Conservation (phyloP, 2,329 filamentous ascomycete species). For the Dothistroma pini region DNA sequence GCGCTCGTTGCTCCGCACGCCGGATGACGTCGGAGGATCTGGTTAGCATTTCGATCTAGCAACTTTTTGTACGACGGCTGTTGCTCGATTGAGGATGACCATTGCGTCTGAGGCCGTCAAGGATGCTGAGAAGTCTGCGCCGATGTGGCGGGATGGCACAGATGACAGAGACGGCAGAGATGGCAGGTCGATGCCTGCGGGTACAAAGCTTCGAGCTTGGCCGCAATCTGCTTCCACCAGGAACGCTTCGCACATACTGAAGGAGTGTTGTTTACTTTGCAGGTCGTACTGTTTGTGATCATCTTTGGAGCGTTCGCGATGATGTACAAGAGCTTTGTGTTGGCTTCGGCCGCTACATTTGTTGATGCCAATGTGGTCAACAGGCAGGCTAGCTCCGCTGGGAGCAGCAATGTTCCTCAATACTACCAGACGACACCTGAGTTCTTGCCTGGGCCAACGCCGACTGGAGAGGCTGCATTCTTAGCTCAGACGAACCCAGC, state of each 20-base stretch:
- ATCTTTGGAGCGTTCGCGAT: slow-evolving; percentile 30
- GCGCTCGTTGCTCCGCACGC: neutral
- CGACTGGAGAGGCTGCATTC: slow-evolving; percentile 67
- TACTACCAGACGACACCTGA: slow-evolving; percentile 62
- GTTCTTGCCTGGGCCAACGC: slow-evolving; percentile 57
- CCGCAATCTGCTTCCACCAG: neutral
- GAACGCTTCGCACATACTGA: neutral
- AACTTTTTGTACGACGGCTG: neutral
- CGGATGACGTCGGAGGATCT: neutral
- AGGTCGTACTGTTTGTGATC: slow-evolving; percentile 28
- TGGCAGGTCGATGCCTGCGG: neutral
- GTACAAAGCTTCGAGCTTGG: slow-evolving; percentile 2
- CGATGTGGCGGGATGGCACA: neutral
- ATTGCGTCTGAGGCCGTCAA: neutral
- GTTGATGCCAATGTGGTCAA: slow-evolving; percentile 19
- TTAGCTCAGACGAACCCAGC: slow-evolving; percentile 68
- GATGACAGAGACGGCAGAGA: neutral
- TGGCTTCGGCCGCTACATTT: slow-evolving; percentile 26
- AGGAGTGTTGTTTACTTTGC: slow-evolving; percentile 11
- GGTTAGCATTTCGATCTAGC: neutral
- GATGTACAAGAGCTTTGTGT: slow-evolving; percentile 32
- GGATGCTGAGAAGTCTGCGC: neutral
- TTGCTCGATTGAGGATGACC: neutral
- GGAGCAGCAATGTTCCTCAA: slow-evolving; percentile 49
- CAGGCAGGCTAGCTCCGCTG: slow-evolving; percentile 13